phyloP scores from a whole-genome alignment of 345 rosid species.

The Murraya paniculata region DNA sequence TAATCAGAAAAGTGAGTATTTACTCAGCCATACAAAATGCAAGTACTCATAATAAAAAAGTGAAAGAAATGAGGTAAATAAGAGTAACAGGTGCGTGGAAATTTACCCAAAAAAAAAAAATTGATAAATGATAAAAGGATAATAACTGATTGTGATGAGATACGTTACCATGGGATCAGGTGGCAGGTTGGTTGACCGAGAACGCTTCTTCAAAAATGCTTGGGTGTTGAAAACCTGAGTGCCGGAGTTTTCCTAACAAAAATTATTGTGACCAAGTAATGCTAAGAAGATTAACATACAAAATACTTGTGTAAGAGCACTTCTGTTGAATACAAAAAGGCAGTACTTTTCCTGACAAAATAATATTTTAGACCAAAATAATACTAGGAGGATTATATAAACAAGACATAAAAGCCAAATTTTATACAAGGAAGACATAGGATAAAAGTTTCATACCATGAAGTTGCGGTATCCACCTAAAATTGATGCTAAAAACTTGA shows the following conservation, averaged over 20 bases:
- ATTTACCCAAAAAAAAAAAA: neutral
- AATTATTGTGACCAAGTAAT: neutral
- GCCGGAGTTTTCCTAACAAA: conserved; percentile 69
- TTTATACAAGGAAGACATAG: conserved; percentile 13
- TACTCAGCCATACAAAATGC: neutral
- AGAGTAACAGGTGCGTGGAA: neutral
- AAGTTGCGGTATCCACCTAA: conserved; percentile 99
- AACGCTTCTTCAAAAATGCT: conserved; percentile 89
- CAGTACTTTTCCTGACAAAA: conserved; percentile 60
- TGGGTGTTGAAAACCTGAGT: conserved; percentile 69
- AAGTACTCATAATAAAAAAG: neutral
- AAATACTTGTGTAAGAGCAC: conserved; percentile 57
- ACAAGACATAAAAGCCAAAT: neutral
- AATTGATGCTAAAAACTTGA: conserved; percentile 89
- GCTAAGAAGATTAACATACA: neutral
- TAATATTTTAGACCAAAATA: neutral
- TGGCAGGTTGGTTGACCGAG: conserved; percentile 88
- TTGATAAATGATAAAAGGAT: neutral
- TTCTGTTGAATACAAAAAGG: conserved; percentile 60
- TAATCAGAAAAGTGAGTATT: neutral
- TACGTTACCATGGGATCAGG: conserved; percentile 81
- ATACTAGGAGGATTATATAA: neutral
- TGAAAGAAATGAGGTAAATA: neutral
- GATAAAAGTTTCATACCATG: conserved; percentile 52
- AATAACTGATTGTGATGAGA: conserved; percentile 1